Base-by-base conservation (phyloP, 176 grass and related monocot species). In the Lolium rigidum region DNA sequence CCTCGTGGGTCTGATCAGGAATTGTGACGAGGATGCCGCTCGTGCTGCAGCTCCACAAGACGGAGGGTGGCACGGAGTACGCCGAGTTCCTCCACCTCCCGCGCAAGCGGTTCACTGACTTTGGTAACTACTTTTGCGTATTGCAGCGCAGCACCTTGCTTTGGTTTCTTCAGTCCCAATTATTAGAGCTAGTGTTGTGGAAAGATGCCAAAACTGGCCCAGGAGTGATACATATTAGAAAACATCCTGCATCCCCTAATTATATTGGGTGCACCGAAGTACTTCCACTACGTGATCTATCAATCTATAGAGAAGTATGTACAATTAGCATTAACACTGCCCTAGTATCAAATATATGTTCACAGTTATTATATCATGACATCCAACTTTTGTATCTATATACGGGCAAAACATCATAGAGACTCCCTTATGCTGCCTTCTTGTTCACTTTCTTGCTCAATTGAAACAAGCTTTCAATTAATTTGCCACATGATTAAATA, bases 41-140 rank as follows among this genome's bases (percentile, higher is more conserved):
- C 6, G 97, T 99, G 85, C 83, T 99, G 81, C 97, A 99, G 87
- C 91, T 99, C 80, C 97, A 99, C 89, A 97, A 99, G 80, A 99
- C 85, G 31, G 87, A 93, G 9, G 83, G 94, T 4, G 97, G 97
- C 9, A 85, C 91, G 15, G 97, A 99, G 35, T 97, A 99, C 26
- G 97, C 85, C 10, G 94, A 99, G 89, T 99, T 99, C 73, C 97
- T 99, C 81, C 97, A 99, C 56, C 76, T 85, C 26, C 94, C 94
- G 9, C 90, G 97, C 51, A 99, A 96, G 92, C 88, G 85, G 35
- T 93, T 90, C 63, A 52, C 72, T 8, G 94, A 99, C 84, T 99
- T 99, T 18, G 92, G 97, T 99, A 90, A 82, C 85, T 76, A 18
- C 25, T 5, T 77, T 55, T 81, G 26, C n/a, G 7, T 65, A 67